Base-by-base conservation (phyloP, 2,329 filamentous ascomycete species). In the Monilinia fructigena region DNA sequence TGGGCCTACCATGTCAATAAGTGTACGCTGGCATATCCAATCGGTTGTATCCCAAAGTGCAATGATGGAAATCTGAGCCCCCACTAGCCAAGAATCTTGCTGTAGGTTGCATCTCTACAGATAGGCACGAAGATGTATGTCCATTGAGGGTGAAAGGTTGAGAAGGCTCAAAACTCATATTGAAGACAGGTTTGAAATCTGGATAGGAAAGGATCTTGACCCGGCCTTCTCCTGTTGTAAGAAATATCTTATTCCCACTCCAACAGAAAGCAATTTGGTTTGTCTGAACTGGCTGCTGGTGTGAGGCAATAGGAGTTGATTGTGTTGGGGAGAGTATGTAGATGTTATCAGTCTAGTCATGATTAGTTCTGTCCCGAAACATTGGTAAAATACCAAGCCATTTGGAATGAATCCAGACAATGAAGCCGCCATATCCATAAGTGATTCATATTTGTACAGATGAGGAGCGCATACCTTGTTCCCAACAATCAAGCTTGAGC, bases 251-350 rank as follows among this genome's bases (percentile, higher is more conserved):
- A 54, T 85, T 80, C 6, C 90, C 89, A 69, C 86, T 84, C 84
- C 89, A 91, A 76, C 88, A 90, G 75, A 93, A 93, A 18, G 85
- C 80, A 70, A 91, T 84, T 73, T 91, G 87, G 76, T 92, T 92
- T 12, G 88, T 91, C 74, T 89, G 86, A 10, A 84, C 80, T 0
- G 81, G 69, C 76, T 91, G 88, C 71, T 85, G 83, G 72, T 89
- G 83, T 26, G 83, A 82, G 6, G 84, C 80, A 31, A 90, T 71
- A 4, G 85, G 82, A 1, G 81, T 82, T 10, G 84, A 75, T 66
- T 85, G 82, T 2, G 82, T 81, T 35, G 88, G 86, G 18, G 86
- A 88, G 28, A 92, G 79, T 7, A 88, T 79, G 68, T 84, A 86
- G 23, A 92, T 78, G 54, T 80, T 83, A 68, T 90, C 86, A 55